Base-by-base conservation (phyloP, 352 stramenopile genomes). In the Pythium coloratum region DNA sequence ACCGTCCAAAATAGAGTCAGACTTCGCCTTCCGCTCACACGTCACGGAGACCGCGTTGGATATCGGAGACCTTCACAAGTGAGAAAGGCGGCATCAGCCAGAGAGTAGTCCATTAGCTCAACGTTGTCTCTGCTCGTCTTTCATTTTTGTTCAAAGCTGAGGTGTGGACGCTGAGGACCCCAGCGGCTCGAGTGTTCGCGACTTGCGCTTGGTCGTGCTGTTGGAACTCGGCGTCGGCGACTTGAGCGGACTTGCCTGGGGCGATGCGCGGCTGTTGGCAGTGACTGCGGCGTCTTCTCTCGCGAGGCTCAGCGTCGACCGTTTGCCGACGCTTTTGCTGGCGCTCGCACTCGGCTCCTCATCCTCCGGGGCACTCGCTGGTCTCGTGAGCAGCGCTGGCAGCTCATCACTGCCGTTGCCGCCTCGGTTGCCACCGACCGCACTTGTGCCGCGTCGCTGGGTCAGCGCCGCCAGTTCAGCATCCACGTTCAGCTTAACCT, bases 401-500 rank as follows among this genome's bases (percentile, higher is more conserved):
- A 73, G 51, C 50, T 78, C 55, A 34, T 44, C 63, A 24, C 42
- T 51, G 32, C 9, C 28, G 16, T n/a, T 38, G 28, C 32, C 62
- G 59, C 36, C 32, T 55, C 47, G 38, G 7, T n/a, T 26, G 12
- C 58, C 55, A 26, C 55, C 44, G 14, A 18, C 34, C 0, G 64
- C 46, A 47, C 62, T 75, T 12, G 64, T 56, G 13, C 24, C 26
- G 47, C 69, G 57, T 51, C 64, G 63, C 42, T 57, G 47, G 7
- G 54, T 61, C 44, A 69, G 62, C 8, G 67, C 55, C 24, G 76
- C 79, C 10, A 91, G 72, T 56, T 90, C 83, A 4, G 68, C 72
- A 2, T 90, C 83, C 33, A 91, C 67, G 36, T 89, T 85, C 10
- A 91, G 62, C 36, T 75, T 75, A 26, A 88, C 75, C 33, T 91